phyloP scores from a whole-genome alignment of 2,329 filamentous ascomycete species.

The Orbilia quercus region DNA sequence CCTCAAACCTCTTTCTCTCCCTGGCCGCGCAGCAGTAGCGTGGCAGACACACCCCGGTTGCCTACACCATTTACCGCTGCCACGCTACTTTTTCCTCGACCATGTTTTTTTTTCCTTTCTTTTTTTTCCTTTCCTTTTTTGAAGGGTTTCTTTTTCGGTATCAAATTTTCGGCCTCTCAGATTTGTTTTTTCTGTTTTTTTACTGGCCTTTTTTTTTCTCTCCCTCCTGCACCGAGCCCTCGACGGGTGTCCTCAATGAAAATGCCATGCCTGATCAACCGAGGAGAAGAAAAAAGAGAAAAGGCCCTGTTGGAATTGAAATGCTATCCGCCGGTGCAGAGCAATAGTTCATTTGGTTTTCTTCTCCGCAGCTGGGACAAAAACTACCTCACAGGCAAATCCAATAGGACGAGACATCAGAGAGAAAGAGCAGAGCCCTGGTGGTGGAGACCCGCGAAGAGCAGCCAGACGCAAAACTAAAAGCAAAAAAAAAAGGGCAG shows the following conservation, averaged over 20 bases:
- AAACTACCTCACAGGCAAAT: constrained; percentile 46
- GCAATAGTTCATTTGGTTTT: constrained; percentile 28
- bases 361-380: constrained; percentile 21
- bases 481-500: constrained; percentile 39
- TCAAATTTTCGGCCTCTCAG: constrained; percentile 49
- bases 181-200: too few species aligned
- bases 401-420: constrained; percentile 14
- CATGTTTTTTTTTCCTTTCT: constrained; percentile 40
- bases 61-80: constrained; percentile 57
- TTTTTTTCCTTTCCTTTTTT: constrained; percentile 40
- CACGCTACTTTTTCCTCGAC: constrained; percentile 55
- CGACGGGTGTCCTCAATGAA: not conserved
- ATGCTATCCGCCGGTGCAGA: not conserved
- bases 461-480: constrained; percentile 29
- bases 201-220: constrained; percentile 17
- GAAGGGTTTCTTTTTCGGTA: constrained; percentile 44
- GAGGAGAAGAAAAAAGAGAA: constrained; percentile 28
- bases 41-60: constrained; percentile 57
- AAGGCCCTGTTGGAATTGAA: constrained; percentile 41
- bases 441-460: too few species aligned
- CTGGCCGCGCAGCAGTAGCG: constrained; percentile 55
- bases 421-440: constrained; percentile 26
- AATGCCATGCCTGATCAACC: constrained; percentile 35
- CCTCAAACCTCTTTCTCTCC: constrained; percentile 24
- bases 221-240: constrained; percentile 10